These are phyloP conservation scores for Cryptococcus jaspeensis DNA, from an alignment of 1,284 basidiomycete genomes.

Conservation along the genomic window DNA sequence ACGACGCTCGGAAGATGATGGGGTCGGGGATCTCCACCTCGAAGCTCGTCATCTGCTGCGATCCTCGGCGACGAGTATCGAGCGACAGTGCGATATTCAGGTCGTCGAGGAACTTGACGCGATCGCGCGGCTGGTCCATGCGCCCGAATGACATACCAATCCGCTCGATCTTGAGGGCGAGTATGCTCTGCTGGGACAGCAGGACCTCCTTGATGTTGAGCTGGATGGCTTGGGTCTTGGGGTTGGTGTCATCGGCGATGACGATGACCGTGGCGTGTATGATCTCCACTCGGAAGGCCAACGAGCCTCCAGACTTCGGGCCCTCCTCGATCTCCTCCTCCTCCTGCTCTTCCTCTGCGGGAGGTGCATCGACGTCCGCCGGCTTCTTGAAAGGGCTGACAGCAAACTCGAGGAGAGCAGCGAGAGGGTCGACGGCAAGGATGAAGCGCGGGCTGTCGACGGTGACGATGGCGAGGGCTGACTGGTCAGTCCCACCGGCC, in stretches of 20 bases:
- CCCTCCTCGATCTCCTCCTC: slow-evolving; percentile 32
- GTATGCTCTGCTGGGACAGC: slow-evolving; percentile 87
- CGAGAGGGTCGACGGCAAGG: slow-evolving; percentile 89
- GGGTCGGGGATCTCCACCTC: slow-evolving; percentile 76
- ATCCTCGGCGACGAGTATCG: slow-evolving; percentile 72
- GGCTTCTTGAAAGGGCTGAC: slow-evolving; percentile 60
- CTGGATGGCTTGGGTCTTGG: slow-evolving; percentile 83
- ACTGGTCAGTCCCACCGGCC: slow-evolving; percentile 60
- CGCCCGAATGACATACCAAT: slow-evolving; percentile 91
- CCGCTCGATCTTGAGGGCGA: slow-evolving; percentile 76
- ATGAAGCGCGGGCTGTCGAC: slow-evolving; percentile 93
- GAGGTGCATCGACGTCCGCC: slow-evolving; percentile 4
- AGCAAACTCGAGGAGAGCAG: slow-evolving; percentile 84
- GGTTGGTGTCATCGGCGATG: slow-evolving; percentile 77
- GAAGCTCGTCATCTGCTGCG: slow-evolving; percentile 77
- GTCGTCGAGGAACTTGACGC: slow-evolving; percentile 89
- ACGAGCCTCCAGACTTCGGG: slow-evolving; percentile 22
- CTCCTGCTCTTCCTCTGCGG: slow-evolving; percentile 23
- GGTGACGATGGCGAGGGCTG: slow-evolving; percentile 76
- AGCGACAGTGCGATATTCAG: slow-evolving; percentile 84
- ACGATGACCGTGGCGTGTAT: slow-evolving; percentile 89
- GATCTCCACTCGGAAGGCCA: slow-evolving; percentile 78
- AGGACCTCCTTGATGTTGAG: slow-evolving; percentile 80
- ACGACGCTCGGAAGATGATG: slow-evolving; percentile 87
- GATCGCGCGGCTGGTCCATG: slow-evolving; percentile 83